Percentiles rank a stretch among this genome's conserved stretches.
Evolutionary conservation across 2,329 filamentous ascomycete species (phyloP).

Genomic region (Colletotrichum costaricense): DNA sequence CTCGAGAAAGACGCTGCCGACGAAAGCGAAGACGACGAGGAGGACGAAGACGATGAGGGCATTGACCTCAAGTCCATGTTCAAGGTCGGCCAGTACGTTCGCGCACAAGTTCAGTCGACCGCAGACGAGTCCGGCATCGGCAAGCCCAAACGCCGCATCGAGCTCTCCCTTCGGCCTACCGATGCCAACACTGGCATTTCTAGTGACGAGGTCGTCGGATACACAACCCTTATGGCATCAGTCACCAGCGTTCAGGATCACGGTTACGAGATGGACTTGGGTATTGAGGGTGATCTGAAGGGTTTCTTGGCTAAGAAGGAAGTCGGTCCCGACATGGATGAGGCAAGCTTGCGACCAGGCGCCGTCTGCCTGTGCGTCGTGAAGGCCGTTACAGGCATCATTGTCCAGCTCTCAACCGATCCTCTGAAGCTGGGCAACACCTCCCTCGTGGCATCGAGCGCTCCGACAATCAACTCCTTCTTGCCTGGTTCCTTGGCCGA

Average conservation of each 20-base stretch:
- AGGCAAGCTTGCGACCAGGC: conserved; percentile 81
- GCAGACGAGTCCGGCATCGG: conserved; percentile 70
- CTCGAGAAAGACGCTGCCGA: conserved; percentile 75
- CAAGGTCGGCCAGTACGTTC: conserved; percentile 85
- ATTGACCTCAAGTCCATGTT: conserved; percentile 83
- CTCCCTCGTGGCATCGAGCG: conserved; percentile 75
- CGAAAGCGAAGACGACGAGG: conserved; percentile 66
- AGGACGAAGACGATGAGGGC: conserved; percentile 63
- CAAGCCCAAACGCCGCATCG: conserved; percentile 83
- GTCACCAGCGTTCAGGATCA: conserved; percentile 95
- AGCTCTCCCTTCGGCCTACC: conserved; percentile 84
- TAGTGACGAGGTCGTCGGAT: conserved; percentile 77
- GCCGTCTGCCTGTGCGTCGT: conserved; percentile 87
- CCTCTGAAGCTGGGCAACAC: conserved; percentile 75
- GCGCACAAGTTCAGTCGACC: conserved; percentile 85
- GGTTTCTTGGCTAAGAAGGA: conserved; percentile 91
- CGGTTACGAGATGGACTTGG: conserved; percentile 92
- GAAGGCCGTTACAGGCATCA: conserved; percentile 81
- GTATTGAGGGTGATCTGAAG: conserved; percentile 73
- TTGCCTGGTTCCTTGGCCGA: conserved; percentile 93
- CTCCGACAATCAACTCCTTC: conserved; percentile 89
- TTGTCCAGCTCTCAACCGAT: conserved; percentile 86
- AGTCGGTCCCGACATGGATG: conserved; percentile 72
- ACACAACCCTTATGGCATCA: conserved; percentile 86
- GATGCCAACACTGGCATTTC: conserved; percentile 82